phyloP scores from a whole-genome alignment of 768 basidiomycete genomes.

The Hericium erinaceus region DNA sequence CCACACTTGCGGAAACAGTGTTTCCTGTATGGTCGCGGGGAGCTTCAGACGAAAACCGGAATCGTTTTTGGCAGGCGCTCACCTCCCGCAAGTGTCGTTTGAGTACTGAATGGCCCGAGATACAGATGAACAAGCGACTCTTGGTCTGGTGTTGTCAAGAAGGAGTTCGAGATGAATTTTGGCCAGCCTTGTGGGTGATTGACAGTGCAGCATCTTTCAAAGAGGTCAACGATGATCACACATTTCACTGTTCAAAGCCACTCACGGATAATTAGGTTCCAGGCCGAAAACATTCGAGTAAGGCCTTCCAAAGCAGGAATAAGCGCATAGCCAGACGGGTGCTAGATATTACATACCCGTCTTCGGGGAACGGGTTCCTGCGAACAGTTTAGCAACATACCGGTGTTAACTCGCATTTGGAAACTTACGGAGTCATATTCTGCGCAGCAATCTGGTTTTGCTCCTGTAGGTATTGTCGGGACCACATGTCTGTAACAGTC shows the following conservation, averaged over 20 bases:
- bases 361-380: neutral
- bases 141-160: conserved; percentile 37
- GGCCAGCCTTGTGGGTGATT: conserved; percentile 48
- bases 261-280: neutral
- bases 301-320: neutral
- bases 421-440: conserved; percentile 41
- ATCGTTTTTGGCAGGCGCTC: neutral
- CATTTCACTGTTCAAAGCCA: neutral
- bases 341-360: neutral
- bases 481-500: conserved; percentile 41
- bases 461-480: conserved; percentile 49
- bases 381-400: neutral
- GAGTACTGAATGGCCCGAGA: conserved; percentile 37
- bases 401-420: neutral
- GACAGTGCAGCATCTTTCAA: conserved; percentile 38
- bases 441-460: conserved; percentile 48
- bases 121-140: conserved; percentile 39
- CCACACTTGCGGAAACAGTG: conserved; percentile 32
- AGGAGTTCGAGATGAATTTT: conserved; percentile 44
- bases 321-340: neutral
- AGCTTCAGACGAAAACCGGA: neutral
- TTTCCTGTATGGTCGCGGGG: conserved; percentile 24
- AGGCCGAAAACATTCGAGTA: neutral
- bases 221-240: neutral
- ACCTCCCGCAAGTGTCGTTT: conserved; percentile 31